phyloP scores from a whole-genome alignment of 2,329 filamentous ascomycete genomes.

The Incumbomyces lentus region DNA sequence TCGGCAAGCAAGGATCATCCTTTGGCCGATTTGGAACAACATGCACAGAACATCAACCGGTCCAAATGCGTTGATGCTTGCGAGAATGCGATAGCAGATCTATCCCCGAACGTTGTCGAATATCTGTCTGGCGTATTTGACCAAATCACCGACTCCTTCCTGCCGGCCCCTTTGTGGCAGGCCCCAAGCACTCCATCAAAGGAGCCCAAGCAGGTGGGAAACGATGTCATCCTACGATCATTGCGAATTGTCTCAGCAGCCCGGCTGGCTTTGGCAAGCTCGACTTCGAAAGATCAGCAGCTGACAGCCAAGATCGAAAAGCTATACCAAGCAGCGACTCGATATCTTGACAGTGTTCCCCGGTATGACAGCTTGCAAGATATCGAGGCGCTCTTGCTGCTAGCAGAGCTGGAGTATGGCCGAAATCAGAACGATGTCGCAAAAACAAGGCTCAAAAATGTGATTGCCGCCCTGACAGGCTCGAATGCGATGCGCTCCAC shows the following conservation, averaged over 20 bases:
- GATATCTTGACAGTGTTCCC: slow-evolving; percentile 5
- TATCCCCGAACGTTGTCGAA: slow-evolving; percentile 2
- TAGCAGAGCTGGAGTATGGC: slow-evolving; percentile 6
- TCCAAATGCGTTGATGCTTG: slow-evolving; percentile 3
- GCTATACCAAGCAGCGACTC: not conserved
- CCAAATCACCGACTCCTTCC: slow-evolving; percentile 6
- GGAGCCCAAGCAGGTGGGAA: not conserved
- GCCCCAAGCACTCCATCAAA: slow-evolving; percentile 1
- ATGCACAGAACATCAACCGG: slow-evolving; percentile 1
- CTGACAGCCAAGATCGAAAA: slow-evolving; percentile 4
- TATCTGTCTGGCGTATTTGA: slow-evolving; percentile 1
- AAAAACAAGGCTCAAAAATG: slow-evolving; percentile 2
- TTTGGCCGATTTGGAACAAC: slow-evolving; percentile 1
- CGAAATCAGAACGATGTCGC: slow-evolving; percentile 5
- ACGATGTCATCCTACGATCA: not conserved
- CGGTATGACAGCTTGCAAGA: slow-evolving; percentile 7
- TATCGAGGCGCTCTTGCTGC: slow-evolving; percentile 5
- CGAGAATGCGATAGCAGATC: slow-evolving; percentile 5
- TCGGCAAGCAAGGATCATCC: not conserved
- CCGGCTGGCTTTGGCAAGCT: slow-evolving; percentile 2
- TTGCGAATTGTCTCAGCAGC: slow-evolving; percentile 5
- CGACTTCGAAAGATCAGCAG: slow-evolving; percentile 3
- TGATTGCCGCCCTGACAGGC: slow-evolving; percentile 3
- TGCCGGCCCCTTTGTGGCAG: slow-evolving; percentile 6
- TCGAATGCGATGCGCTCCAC: not conserved